Conservation (phyloP, 2,329 filamentous ascomycete species). For the Aureobasidium sp. region DNA sequence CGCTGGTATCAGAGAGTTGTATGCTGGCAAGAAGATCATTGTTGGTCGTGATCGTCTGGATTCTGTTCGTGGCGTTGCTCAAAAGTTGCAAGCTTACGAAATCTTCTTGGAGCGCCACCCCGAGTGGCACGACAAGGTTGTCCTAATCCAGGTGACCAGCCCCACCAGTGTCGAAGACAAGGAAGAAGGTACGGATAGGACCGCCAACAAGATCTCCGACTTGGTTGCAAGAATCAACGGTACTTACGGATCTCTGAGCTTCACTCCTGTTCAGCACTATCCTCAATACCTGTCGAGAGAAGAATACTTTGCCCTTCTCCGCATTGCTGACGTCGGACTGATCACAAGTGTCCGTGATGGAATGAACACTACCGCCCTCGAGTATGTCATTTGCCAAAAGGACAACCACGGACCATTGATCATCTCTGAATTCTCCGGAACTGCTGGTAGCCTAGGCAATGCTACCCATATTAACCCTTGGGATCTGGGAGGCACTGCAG, state of each 20-base stretch:
- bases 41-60: slow-evolving; percentile 92
- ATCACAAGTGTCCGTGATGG: slow-evolving; percentile 95
- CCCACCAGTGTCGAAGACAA: slow-evolving; percentile 59
- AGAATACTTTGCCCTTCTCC: slow-evolving; percentile 91
- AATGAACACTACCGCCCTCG: slow-evolving; percentile 85
- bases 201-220: slow-evolving; percentile 82
- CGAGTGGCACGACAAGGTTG: slow-evolving; percentile 85
- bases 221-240: slow-evolving; percentile 90
- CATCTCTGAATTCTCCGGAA: slow-evolving; percentile 93
- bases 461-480: slow-evolving; percentile 97
- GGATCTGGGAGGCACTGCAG: slow-evolving; percentile 78
- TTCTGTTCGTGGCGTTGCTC: slow-evolving; percentile 85
- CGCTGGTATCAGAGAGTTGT: slow-evolving; percentile 64
- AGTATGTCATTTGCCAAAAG: slow-evolving; percentile 89
- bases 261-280: slow-evolving; percentile 88
- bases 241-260: slow-evolving; percentile 77
- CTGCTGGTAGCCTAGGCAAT: slow-evolving; percentile 73
- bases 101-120: slow-evolving; percentile 84
- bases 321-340: slow-evolving; percentile 81
- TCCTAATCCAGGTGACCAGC: slow-evolving; percentile 91
- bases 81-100: slow-evolving; percentile 92
- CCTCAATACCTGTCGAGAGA: slow-evolving; percentile 84
- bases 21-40: slow-evolving; percentile 88
- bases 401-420: slow-evolving; percentile 82
- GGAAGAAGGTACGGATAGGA: slow-evolving; percentile 69